A percentile compares a stretch with the other conserved stretches of the same genome.
Evolutionary conservation across 2,329 filamentous ascomycete genomes (phyloP).

Genomic region (Lomentospora prolificans): DNA sequence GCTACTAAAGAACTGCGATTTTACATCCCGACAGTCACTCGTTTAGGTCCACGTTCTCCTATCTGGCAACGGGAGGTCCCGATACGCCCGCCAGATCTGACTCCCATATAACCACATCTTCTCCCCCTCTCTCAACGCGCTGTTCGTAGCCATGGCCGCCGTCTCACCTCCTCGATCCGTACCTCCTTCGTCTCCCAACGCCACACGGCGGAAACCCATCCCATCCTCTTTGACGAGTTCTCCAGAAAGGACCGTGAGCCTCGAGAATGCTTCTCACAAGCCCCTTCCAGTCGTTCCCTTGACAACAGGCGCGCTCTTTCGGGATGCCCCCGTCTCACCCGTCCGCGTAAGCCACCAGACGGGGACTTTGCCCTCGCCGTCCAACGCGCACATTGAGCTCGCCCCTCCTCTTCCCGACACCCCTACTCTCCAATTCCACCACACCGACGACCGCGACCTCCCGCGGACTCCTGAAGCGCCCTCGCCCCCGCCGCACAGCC

Average conservation of each 20-base stretch:
- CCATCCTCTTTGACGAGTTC: slow-evolving; percentile 1
- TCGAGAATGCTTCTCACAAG: slow-evolving; percentile 1
- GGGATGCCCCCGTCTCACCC: slow-evolving; percentile 4
- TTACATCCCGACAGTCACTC: not conserved
- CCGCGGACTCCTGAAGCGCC: slow-evolving; percentile 25
- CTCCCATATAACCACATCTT: not conserved
- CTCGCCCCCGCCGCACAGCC: slow-evolving; percentile 26
- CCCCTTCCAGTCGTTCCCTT: not conserved
- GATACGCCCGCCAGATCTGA: not conserved
- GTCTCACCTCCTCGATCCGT: slow-evolving; percentile 5
- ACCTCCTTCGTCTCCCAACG: not conserved
- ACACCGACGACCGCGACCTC: slow-evolving; percentile 18
- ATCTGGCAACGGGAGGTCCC: not conserved
- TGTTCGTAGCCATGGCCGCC: slow-evolving; percentile 6
- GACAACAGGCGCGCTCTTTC: not conserved
- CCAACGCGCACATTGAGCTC: slow-evolving; percentile 41
- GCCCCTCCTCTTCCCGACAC: slow-evolving; percentile 12
- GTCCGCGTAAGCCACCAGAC: slow-evolving; percentile 33
- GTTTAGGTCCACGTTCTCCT: not conserved
- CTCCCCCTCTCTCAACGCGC: not conserved
- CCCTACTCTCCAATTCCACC: slow-evolving; percentile 3
- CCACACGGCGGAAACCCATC: slow-evolving; percentile 6
- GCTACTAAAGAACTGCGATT: not conserved
- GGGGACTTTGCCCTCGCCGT: slow-evolving; percentile 42
- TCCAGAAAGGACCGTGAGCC: not conserved